These are phyloP conservation scores for Tubosaeta sp. DNA, from an alignment of 768 basidiomycete species.

Conservation along the genomic window DNA sequence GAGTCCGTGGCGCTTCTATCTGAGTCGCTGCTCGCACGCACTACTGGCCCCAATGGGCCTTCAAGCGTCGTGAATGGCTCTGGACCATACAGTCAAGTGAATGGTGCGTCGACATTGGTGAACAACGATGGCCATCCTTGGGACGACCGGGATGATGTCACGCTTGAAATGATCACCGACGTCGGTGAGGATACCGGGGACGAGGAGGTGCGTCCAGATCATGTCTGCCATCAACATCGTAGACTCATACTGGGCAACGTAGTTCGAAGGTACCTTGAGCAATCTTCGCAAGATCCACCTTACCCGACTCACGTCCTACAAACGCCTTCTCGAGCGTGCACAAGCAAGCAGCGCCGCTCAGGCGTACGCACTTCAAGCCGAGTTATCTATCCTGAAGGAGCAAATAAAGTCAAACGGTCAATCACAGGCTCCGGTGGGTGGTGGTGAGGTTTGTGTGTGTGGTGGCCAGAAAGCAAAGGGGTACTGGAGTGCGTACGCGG, in stretches of 20 bases:
- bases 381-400: constrained; percentile 61
- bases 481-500: constrained; percentile 70
- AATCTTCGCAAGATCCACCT: constrained; percentile 40
- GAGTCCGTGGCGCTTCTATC: constrained; percentile 15
- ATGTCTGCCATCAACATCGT: not conserved
- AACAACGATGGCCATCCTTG: constrained; percentile 21
- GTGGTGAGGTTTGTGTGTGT: constrained; percentile 42
- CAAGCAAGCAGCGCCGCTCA: constrained; percentile 79
- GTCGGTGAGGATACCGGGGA: constrained; percentile 58
- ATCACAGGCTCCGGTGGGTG: constrained; percentile 10
- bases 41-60: constrained; percentile 10
- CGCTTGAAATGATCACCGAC: constrained; percentile 66
- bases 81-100: constrained; percentile 17
- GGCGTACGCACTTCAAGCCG: constrained; percentile 81
- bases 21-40: constrained; percentile 14
- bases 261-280: constrained; percentile 45
- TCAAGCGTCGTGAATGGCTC: constrained; percentile 19
- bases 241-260: constrained; percentile 1
- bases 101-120: constrained; percentile 20
- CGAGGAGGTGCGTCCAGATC: constrained; percentile 52
- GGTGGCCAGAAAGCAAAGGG: constrained; percentile 59
- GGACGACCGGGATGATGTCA: constrained; percentile 50
- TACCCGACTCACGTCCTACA: constrained; percentile 65
- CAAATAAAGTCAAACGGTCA: constrained; percentile 28
- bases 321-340: constrained; percentile 73